Percentiles rank a stretch among this genome's conserved stretches.
phyloP scores from a whole-genome alignment of 2,329 filamentous ascomycete species.

The Colletotrichum simmondsii region DNA sequence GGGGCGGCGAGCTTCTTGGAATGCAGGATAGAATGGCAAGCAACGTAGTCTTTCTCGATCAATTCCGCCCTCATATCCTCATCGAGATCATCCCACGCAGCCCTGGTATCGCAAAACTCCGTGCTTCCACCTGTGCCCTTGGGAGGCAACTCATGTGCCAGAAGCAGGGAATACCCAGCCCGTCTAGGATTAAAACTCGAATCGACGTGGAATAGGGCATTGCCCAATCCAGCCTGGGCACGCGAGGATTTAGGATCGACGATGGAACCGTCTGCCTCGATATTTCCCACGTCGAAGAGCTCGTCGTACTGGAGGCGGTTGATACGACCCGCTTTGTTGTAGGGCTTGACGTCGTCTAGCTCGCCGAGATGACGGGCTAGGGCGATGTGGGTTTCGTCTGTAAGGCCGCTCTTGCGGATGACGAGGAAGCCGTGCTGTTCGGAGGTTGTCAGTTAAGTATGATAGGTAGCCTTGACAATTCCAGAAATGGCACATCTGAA shows the following conservation, averaged over 20 bases:
- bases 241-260: slow-evolving; percentile 49
- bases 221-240: slow-evolving; percentile 53
- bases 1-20: slow-evolving; percentile 62
- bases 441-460: background rate
- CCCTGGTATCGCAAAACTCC: slow-evolving; percentile 62
- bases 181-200: slow-evolving; percentile 65
- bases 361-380: background rate
- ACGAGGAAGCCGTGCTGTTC: background rate
- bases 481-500: background rate
- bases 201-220: slow-evolving; percentile 65
- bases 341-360: slow-evolving; percentile 61
- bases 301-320: slow-evolving; percentile 59
- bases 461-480: too few species aligned
- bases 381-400: background rate
- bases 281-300: slow-evolving; percentile 68
- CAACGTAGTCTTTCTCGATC: slow-evolving; percentile 53
- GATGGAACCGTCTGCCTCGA: slow-evolving; percentile 57
- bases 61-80: slow-evolving; percentile 45
- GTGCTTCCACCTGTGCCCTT: slow-evolving; percentile 57
- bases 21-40: slow-evolving; percentile 62
- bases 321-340: slow-evolving; percentile 55
- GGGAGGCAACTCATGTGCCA: slow-evolving; percentile 61
- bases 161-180: slow-evolving; percentile 61
- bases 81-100: slow-evolving; percentile 59
- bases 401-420: background rate